A percentile compares a stretch with the other conserved stretches of the same genome.
Conservation (phyloP, 2,329 filamentous ascomycete genomes). For the Periconia sp. region DNA sequence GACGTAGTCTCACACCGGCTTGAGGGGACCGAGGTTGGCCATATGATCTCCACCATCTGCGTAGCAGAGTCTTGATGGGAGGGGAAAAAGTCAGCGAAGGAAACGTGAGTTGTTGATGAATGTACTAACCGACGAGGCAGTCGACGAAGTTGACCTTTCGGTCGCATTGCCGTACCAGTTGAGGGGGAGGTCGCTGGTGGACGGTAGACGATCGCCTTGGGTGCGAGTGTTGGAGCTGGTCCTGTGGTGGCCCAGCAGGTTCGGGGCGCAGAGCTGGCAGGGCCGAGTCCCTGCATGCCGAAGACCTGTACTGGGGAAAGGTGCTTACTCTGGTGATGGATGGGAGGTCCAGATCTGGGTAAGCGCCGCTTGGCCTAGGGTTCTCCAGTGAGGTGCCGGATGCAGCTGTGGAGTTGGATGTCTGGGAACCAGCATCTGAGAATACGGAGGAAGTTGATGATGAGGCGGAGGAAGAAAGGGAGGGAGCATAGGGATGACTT, state of each 20-base stretch:
- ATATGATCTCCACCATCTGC: constrained; percentile 95
- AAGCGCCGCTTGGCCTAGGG: neutral
- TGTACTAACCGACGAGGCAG: constrained; percentile 88
- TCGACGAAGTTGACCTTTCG: constrained; percentile 95
- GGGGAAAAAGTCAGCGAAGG: constrained; percentile 26
- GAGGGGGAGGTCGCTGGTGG: constrained; percentile 65
- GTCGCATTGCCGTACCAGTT: constrained; percentile 82
- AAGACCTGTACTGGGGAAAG: constrained; percentile 40
- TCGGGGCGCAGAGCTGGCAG: constrained; percentile 38
- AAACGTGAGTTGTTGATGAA: constrained; percentile 25
- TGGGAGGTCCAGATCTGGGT: constrained; percentile 17
- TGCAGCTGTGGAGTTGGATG: constrained; percentile 65
- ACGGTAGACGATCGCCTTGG: constrained; percentile 60
- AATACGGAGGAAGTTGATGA: constrained; percentile 77
- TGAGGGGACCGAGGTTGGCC: constrained; percentile 83
- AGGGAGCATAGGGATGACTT: constrained; percentile 65
- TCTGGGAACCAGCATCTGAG: constrained; percentile 69
- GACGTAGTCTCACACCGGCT: constrained; percentile 68
- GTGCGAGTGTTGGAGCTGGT: constrained; percentile 65
- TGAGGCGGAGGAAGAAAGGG: constrained; percentile 73
- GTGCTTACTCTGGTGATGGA: constrained; percentile 40
- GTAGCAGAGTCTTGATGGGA: constrained; percentile 83
- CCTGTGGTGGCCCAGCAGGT: constrained; percentile 58
- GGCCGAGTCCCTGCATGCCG: constrained; percentile 38
- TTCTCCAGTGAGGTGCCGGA: constrained; percentile 43